Evolutionary conservation across 306 rosid genomes (phyloP).

Genomic region (Rosa lucieae): DNA sequence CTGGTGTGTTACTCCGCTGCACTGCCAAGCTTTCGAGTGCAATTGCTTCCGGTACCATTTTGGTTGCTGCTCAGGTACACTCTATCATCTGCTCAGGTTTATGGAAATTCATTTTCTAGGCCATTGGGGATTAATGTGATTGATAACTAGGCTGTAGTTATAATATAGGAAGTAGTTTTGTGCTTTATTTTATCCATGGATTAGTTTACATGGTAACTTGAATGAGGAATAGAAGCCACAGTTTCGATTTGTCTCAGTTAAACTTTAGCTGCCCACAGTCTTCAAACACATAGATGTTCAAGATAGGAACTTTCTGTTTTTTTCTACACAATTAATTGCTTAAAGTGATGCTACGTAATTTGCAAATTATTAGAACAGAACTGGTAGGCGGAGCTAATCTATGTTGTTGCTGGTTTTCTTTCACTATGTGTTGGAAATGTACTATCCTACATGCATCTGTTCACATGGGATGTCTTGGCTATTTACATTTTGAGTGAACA

Average conservation of each 20-base stretch:
- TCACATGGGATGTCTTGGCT: background rate
- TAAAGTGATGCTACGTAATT: background rate
- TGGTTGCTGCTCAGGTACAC: conserved; percentile 72
- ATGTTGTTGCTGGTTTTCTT: background rate
- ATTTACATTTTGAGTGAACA: background rate
- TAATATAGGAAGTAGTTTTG: background rate
- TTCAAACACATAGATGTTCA: background rate
- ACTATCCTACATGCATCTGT: background rate
- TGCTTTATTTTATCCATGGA: background rate
- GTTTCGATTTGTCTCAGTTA: background rate
- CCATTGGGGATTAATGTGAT: background rate
- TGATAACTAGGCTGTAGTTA: background rate
- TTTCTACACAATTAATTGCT: background rate
- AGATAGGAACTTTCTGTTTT: background rate
- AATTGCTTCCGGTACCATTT: conserved; percentile 65
- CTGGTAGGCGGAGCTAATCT: background rate
- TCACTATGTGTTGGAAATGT: background rate
- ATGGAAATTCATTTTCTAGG: background rate
- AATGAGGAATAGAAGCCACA: background rate
- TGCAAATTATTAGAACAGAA: background rate
- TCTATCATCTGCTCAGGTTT: background rate
- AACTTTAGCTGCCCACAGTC: background rate
- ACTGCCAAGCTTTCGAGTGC: conserved; percentile 77
- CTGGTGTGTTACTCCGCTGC: conserved; percentile 76
- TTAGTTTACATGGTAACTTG: background rate